Evolutionary conservation across 805 yeast genomes (phyloP), one percentile per base, ranked within the genome.

Genomic region (Candida ortonii): DNA sequence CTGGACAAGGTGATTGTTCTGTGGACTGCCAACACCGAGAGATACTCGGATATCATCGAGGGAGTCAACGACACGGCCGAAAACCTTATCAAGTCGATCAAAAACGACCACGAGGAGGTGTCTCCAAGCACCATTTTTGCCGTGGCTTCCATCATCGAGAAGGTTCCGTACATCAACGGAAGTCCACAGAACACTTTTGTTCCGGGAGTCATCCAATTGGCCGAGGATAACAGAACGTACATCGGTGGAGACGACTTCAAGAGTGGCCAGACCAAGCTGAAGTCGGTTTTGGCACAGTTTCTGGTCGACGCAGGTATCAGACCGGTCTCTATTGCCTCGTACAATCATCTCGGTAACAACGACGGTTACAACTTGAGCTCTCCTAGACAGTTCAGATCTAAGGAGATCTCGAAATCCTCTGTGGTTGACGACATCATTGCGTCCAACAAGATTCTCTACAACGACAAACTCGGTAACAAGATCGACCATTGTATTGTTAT

Each of bases 181-280:
- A 87, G 96, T 25, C 97, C 97, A 34, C 97, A 89, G 68, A 89
- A 89, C 71, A 90, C 97, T 34, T 89, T 90, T 67, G 96, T 87
- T 37, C 97, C 97, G 15, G 97, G 97, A 47, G 84, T 83, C 44
- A 74, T 90, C 55, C 88, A 87, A 64, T 76, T 89, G 49, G 95
- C 97, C 30, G 95, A 88, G 64, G 57, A 71, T 52, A 59, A 85
- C 61, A 64, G 73, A 46, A 66, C 84, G 21, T 85, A 82, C 59
- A 88, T 89, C 55, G 97, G 95, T 38, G 97, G 97, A 52, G 97
- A 89, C 64, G 97, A 89, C 65, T 89, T 89, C 75, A 89, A 89
- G 72, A 77, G 89, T 52, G 97, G 97, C 41, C 97, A 89, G 70
- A 89, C 97, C 41, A 89, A 89, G 68, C 64, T 89, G 55, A 89